Evolutionary conservation across 805 yeast species (phyloP), one percentile per base, ranked within the genome.

Genomic region (Pichia scutulata): DNA sequence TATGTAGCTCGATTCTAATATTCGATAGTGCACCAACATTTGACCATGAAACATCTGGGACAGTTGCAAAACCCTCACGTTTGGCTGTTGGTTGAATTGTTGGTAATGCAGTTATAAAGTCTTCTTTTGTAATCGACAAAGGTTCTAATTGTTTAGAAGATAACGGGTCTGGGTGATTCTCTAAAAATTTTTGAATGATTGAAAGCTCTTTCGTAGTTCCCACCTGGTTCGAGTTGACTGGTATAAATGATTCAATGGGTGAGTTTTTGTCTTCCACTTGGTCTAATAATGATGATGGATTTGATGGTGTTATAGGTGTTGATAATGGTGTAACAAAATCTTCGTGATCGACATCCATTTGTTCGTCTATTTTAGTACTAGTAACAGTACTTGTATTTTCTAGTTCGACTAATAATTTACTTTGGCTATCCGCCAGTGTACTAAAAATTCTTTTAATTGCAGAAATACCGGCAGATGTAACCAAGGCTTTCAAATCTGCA

Each of bases 41-140:
- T 7, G 83, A 78, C 99, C 99, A 93, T 7, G 95, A 82, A 3
- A 93, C 97, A 64, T 93, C 98, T 0, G 99, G 99, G 13, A 93
- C 95, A 0, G 98, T 93, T 0, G 99, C 97, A 69, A 93, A 93
- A 0, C 99, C 99, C 73, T 93, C 99, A 65, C 99, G 83, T 63
- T 90, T 92, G 1, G 97, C 96, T 0, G 97, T 88, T 12, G 99
- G 99, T 69, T 93, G 99, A 43, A 93, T 85, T 0, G 90, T 81
- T 2, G 98, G 97, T 39, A 93, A 69, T 1, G 98, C 98, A 12
- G 78, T 73, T 36, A 86, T 55, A 63, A 93, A 93, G 64, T 93
- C 99, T 14, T 77, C 83, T 55, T 81, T 82, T 2, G 78, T 81
- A 48, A 93, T 90, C 5, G 85, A 76, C 41, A 93, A 69, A 14